phyloP scores from a whole-genome alignment of 139 green algal genomes.

The Asterochloris erici region DNA sequence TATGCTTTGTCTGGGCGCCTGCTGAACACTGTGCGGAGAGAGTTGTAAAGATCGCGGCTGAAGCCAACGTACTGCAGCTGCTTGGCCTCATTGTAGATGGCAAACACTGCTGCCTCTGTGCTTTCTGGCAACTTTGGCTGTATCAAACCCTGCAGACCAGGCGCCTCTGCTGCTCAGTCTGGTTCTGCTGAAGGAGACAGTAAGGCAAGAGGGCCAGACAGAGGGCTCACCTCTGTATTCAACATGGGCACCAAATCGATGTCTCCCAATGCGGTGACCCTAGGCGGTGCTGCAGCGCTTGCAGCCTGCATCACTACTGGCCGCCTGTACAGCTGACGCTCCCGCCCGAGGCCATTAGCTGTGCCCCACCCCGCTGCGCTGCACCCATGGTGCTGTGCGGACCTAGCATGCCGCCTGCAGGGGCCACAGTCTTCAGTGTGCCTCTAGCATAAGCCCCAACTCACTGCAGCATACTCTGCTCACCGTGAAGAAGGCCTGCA shows the following conservation, averaged over 20 bases:
- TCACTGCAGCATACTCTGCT: too few relatives aligned
- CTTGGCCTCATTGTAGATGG: constrained; percentile 74
- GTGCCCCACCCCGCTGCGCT: too few relatives aligned
- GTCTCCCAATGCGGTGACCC: not conserved
- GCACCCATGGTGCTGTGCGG: too few relatives aligned
- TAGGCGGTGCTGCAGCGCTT: too few relatives aligned
- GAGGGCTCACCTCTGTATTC: not conserved
- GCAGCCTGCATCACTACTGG: too few relatives aligned
- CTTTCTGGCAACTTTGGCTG: constrained; percentile 31
- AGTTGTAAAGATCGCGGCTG: constrained; percentile 72
- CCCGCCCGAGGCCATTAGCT: too few relatives aligned
- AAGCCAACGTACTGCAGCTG: constrained; percentile 93
- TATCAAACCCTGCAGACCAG: constrained; percentile 45
- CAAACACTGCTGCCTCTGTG: constrained; percentile 74
- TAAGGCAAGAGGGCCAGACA: not conserved
- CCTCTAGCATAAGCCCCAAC: too few relatives aligned
- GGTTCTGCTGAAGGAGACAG: not conserved
- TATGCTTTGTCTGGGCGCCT: constrained; percentile 76
- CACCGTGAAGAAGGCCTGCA: too few relatives aligned
- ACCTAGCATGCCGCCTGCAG: too few relatives aligned
- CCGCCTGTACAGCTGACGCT: too few relatives aligned
- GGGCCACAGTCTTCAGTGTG: too few relatives aligned
- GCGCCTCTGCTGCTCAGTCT: not conserved
- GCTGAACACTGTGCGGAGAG: constrained; percentile 74
- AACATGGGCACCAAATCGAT: constrained; percentile 1